Conservation (phyloP, 2,329 filamentous ascomycete species). For the Penicillium palitans region DNA sequence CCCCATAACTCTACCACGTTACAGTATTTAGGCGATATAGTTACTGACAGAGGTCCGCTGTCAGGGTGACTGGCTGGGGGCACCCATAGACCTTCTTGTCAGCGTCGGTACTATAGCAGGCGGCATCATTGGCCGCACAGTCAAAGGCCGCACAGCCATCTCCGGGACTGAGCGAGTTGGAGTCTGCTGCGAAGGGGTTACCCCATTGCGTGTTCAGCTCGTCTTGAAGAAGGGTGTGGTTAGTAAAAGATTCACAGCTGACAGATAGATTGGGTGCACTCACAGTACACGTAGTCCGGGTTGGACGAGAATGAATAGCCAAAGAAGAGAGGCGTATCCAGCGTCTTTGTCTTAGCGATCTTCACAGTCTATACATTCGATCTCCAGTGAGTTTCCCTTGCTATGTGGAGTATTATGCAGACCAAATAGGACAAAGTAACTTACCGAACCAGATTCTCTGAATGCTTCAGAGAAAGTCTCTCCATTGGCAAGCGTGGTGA, state of each 20-base stretch:
- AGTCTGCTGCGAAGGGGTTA: conserved; percentile 26
- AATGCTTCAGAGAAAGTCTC: conserved; percentile 27
- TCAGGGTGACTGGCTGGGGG: conserved; percentile 26
- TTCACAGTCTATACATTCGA: conserved; percentile 24
- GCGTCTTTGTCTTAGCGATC: conserved; percentile 31
- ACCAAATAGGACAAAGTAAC: conserved; percentile 10
- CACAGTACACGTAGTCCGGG: conserved; percentile 29
- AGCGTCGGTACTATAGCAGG: conserved; percentile 28
- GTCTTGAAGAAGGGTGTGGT: conserved; percentile 18
- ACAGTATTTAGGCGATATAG: conserved; percentile 5
- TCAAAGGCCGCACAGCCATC: conserved; percentile 27
- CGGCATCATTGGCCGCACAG: conserved; percentile 27
- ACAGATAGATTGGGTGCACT: conserved; percentile 13
- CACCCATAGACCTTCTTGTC: conserved; percentile 29
- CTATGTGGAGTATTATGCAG: not conserved
- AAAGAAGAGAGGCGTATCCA: conserved; percentile 29
- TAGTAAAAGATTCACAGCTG: conserved; percentile 8
- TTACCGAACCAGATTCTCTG: conserved; percentile 25
- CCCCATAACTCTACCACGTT: conserved; percentile 5
- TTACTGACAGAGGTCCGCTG: conserved; percentile 25
- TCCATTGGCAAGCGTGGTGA: conserved; percentile 23
- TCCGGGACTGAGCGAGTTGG: conserved; percentile 28
- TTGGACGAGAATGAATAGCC: conserved; percentile 29
- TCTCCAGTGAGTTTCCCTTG: conserved; percentile 16
- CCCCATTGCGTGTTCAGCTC: conserved; percentile 29